Evolutionary conservation across 2,329 filamentous ascomycete species (phyloP), one percentile per base, ranked within the genome.

Genomic region (Chaetomiaceae sp.): DNA sequence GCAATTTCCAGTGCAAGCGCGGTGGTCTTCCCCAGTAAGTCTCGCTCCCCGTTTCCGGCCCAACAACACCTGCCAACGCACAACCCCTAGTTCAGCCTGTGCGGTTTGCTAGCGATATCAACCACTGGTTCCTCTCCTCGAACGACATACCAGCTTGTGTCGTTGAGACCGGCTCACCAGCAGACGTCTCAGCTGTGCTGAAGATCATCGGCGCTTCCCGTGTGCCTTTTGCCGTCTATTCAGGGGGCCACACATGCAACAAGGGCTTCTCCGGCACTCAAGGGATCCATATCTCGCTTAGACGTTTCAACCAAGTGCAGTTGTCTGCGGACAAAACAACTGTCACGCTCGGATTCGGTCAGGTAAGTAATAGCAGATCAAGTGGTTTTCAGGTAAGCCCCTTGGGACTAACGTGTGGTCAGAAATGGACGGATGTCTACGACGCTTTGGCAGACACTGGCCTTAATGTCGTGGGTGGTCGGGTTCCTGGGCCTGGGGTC

Each of bases 41-140:
- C 10, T 19, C 5, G 25, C 25, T 10, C 25, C 10, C 6, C 25
- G 25, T 27, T 27, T 7, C 25, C 25, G 25, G 25, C 25, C 25
- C 25, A 27, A 27, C 25, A 27, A 27, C 25, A 27, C n/a, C n/a
- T n/a, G n/a, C n/a, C n/a, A n/a, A n/a, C n/a, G n/a, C n/a, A n/a
- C n/a, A n/a, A n/a, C n/a, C n/a, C n/a, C n/a, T n/a, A 48, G 45
- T 46, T 13, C 43, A 55, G 16, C 5, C 16, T 2, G 3, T 44
- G 4, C 34, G 19, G 10, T 63, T 54, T 20, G 19, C 10, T 3
- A 12, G 10, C 14, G 48, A 48, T 10, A 60, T 23, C n/a, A 13
- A 54, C 4, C 64, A 66, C 45, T 66, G 61, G 56, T 62, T 65
- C 51, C 45, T 47, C 1, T 64, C 64, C 3, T 65, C 63, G 1